Evolutionary conservation across 257 asterid genomes (phyloP), one percentile per base, ranked within the genome.

Genomic region (Linaria vulgaris): DNA sequence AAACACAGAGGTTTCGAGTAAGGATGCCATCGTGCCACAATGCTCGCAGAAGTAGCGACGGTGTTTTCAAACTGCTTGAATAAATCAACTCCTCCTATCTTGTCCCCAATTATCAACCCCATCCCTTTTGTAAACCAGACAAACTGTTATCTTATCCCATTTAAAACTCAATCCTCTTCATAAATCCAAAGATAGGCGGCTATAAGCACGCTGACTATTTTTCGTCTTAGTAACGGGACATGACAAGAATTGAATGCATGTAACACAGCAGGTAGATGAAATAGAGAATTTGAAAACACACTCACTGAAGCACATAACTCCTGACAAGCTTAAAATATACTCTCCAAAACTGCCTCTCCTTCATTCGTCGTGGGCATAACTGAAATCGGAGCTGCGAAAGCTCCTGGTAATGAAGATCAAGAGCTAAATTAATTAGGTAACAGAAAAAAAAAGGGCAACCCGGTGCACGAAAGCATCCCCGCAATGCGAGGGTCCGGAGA

Each of bases 261-360:
- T n/a, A n/a, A n/a, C n/a, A n/a, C 15, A 43, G 43, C 51, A 68
- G 31, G 73, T 46, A 19, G 51, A 70, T 51, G 11, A 50, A 72
- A 17, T 44, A n/a, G 20, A 38, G 54, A 43, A 55, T 24, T 24
- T 57, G 74, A 76, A 64, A 74, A 82, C 99, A 83, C 80, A 92
- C 99, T 85, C 83, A 92, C 99, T 85, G 82, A 20, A 80, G 67
- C 59, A 92, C 82, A 56, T 74, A 83, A 72, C 80, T 78, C 86
- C 64, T 77, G 57, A 85, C 94, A 59, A 92, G 95, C 15, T 72
- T 39, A 66, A 92, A 92, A 63, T 92, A 92, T 81, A 89, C 83
- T 52, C 84, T 79, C 99, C 99, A 92, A 78, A 92, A 92, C 65
- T 78, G 85, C 30, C 77, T 71, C 66, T 92, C 99, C 85, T 89